phyloP scores from a whole-genome alignment of 768 basidiomycete species.

The Podaxis mareebaensis region DNA sequence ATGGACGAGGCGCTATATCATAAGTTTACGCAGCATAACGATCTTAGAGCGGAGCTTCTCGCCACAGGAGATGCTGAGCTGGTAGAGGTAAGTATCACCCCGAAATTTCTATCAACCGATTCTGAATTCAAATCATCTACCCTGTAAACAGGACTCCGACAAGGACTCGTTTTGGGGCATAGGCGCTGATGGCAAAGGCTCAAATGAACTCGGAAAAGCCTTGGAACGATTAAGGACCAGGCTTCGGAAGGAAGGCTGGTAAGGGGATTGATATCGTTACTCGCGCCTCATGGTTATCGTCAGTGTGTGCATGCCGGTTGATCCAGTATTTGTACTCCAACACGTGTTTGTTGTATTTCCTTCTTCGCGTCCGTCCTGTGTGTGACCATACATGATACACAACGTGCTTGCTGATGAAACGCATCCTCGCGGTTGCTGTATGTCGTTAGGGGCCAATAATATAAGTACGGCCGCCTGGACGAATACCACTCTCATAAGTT shows the following conservation, averaged over 20 bases:
- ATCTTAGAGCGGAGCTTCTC: conserved; percentile 59
- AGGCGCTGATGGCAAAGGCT: conserved; percentile 63
- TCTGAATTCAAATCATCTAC: conserved; percentile 1
- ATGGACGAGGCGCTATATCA: conserved; percentile 66
- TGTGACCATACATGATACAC: conserved; percentile 1
- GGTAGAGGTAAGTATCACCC: conserved; percentile 52
- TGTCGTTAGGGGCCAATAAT: conserved; percentile 19
- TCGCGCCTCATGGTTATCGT: conserved; percentile 28
- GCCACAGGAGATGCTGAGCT: conserved; percentile 67
- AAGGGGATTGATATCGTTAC: conserved; percentile 4
- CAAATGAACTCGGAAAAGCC: conserved; percentile 75
- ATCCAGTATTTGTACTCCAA: conserved; percentile 3
- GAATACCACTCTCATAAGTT: conserved; percentile 7
- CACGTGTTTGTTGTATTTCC: conserved; percentile 16
- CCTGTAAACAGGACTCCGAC: conserved; percentile 56
- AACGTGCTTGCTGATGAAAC: conserved; percentile 17
- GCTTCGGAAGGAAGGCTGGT: conserved; percentile 35
- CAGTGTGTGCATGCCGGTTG: not conserved
- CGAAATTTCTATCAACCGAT: not conserved
- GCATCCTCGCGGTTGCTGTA: conserved; percentile 26
- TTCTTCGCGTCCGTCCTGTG: not conserved
- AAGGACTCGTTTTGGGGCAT: conserved; percentile 81
- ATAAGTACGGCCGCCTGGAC: conserved; percentile 3
- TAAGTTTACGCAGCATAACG: conserved; percentile 72
- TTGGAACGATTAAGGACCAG: conserved; percentile 61